Evolutionary conservation across 495 filamentous ascomycete genomes (phyloP), one percentile per base, ranked within the genome.

Genomic region (Cairneyella variabilis): DNA sequence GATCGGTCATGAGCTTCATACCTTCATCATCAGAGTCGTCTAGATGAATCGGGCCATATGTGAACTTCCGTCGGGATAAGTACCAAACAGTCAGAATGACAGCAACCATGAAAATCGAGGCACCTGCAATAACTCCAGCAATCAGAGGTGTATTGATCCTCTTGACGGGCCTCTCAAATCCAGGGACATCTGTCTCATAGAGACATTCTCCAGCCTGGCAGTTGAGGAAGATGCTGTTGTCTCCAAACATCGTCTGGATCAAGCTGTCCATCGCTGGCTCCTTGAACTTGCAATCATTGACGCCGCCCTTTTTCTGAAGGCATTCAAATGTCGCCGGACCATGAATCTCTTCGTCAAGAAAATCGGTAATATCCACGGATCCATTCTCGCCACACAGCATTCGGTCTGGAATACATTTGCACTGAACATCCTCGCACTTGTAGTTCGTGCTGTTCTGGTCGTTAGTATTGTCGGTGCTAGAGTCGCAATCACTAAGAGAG

Each of bases 101-200:
- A 6, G 81, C 84, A 20, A 97, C 90, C 6, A 97, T 76, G 63
- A 98, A 97, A 0, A 98, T 73, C 2, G 85, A 83, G 67, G 81
- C 88, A 21, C 83, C 90, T 8, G 91, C 91, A 64, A 98, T 97
- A 45, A 95, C 89, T 28, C 89, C 85, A 17, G 93, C 93, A 61
- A 98, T 97, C 40, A 98, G 74, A 10, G 95, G 93, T 0, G 91
- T 98, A 66, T 98, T 98, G 72, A 98, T 97, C 62, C 86, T 83
- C 70, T 97, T 97, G 45, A 97, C 75, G 3, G 91, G 88, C 36
- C 90, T 80, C 48, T 86, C 71, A 64, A 93, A 97, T 23, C 93
- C 95, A 10, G 93, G 93, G 17, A 96, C 85, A 53, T 97, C 89
- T 9, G 91, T 95, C 56, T 83, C 80, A 69, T 96, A 88, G 23